Evolutionary conservation across 768 basidiomycete genomes (phyloP).

Genomic region (Wakefieldia striispora): DNA sequence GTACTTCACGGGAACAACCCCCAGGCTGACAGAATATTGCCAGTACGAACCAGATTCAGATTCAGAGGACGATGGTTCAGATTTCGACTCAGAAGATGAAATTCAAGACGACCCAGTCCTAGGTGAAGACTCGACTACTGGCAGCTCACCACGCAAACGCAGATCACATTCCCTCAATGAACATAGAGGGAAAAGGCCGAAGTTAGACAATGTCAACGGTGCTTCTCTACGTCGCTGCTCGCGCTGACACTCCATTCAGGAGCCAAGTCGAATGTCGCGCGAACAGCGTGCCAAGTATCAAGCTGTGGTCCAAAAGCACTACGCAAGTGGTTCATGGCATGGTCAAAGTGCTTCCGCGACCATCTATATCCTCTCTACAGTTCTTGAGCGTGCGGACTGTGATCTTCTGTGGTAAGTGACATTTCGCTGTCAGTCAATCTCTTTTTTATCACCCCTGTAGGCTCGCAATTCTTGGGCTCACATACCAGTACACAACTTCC

Average conservation of each 20-base stretch:
- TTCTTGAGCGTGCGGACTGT: constrained; percentile 90
- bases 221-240: neutral
- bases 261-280: constrained; percentile 58
- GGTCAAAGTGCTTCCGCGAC: constrained; percentile 89
- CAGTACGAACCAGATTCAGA: constrained; percentile 80
- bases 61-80: constrained; percentile 56
- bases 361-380: constrained; percentile 85
- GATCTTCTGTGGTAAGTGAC: constrained; percentile 81
- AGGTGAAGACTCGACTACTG: constrained; percentile 41
- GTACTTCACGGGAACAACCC: neutral
- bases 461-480: constrained; percentile 91
- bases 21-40: constrained; percentile 5
- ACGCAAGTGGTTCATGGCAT: constrained; percentile 78
- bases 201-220: constrained; percentile 45
- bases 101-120: constrained; percentile 40
- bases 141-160: constrained; percentile 47
- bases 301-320: constrained; percentile 74
- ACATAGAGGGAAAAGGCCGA: constrained; percentile 55
- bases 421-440: neutral
- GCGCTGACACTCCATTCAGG: constrained; percentile 29
- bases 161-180: constrained; percentile 40
- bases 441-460: constrained; percentile 37
- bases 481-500: constrained; percentile 86
- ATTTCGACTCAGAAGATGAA: constrained; percentile 44
- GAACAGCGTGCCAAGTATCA: constrained; percentile 68